These are phyloP conservation scores for Ophiocordyceps camponoti-leonardi DNA, from an alignment of 2,329 filamentous ascomycete genomes.

Conservation along the genomic window DNA sequence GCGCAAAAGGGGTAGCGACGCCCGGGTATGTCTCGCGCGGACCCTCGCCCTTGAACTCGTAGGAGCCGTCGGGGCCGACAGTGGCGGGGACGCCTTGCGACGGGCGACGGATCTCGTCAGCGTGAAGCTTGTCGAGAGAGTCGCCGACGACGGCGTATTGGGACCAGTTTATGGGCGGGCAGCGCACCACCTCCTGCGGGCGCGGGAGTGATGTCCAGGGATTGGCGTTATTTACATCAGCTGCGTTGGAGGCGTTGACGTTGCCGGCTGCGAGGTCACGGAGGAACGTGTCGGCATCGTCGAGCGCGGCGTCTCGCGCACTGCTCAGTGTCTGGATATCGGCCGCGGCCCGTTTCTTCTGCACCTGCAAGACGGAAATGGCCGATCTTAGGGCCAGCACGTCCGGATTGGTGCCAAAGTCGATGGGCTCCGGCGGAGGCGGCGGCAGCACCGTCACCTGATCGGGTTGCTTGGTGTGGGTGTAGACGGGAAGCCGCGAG, in stretches of 20 bases:
- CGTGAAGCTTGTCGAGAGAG: slow-evolving; percentile 67
- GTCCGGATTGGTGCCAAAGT: slow-evolving; percentile 58
- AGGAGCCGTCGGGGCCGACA: slow-evolving; percentile 25
- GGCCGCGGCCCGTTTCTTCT: slow-evolving; percentile 57
- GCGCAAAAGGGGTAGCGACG: slow-evolving; percentile 39
- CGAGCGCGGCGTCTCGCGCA: slow-evolving; percentile 53
- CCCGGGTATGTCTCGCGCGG: slow-evolving; percentile 29
- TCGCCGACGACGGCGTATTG: slow-evolving; percentile 78
- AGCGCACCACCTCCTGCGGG: slow-evolving; percentile 68
- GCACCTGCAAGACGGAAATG: slow-evolving; percentile 73
- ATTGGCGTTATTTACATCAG: slow-evolving; percentile 9
- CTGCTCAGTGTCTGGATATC: slow-evolving; percentile 57
- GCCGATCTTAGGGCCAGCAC: slow-evolving; percentile 73
- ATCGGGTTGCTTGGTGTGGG: slow-evolving; percentile 26
- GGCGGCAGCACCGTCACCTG: slow-evolving; percentile 26
- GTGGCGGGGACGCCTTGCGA: slow-evolving; percentile 33
- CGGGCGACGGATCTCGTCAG: slow-evolving; percentile 56
- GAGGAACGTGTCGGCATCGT: slow-evolving; percentile 55
- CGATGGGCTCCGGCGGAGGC: slow-evolving; percentile 33
- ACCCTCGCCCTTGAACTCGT: slow-evolving; percentile 29
- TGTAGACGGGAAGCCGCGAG: slow-evolving; percentile 16
- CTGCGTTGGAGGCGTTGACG: slow-evolving; percentile 16
- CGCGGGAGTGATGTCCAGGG: slow-evolving; percentile 51
- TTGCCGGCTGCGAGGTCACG: slow-evolving; percentile 48
- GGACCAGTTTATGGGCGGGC: slow-evolving; percentile 83